phyloP scores from a whole-genome alignment of 2,329 filamentous ascomycete species.

The Xylaria sp. region DNA sequence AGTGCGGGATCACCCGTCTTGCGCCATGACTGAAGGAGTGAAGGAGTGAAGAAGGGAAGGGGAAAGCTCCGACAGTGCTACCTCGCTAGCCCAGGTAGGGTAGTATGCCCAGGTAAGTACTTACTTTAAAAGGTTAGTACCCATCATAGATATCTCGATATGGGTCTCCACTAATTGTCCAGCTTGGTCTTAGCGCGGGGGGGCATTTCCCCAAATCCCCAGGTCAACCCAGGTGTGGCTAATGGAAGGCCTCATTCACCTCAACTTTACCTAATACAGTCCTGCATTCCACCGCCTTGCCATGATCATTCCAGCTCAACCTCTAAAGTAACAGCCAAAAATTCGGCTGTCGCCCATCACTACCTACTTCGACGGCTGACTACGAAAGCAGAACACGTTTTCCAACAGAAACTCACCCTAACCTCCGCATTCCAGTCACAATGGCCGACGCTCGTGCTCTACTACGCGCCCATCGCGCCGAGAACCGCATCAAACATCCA shows the following conservation, averaged over 20 bases:
- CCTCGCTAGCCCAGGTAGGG: not conserved
- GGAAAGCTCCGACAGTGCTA: not conserved
- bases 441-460: constrained; percentile 87
- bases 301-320: constrained; percentile 6
- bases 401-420: not conserved
- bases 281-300: constrained; percentile 12
- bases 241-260: constrained; percentile 10
- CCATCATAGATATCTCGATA: not conserved
- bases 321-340: constrained; percentile 8
- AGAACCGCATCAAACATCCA: constrained; percentile 77
- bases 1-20: constrained; percentile 9
- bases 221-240: constrained; percentile 31
- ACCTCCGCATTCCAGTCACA: constrained; percentile 12
- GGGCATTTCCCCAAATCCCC: constrained; percentile 39
- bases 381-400: not conserved
- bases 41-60: not conserved
- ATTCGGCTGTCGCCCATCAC: not conserved
- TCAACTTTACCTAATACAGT: constrained; percentile 25
- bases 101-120: not conserved
- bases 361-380: not conserved
- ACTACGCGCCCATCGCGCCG: constrained; percentile 79
- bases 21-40: constrained; percentile 12
- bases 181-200: constrained; percentile 25
- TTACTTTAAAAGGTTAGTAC: not conserved
- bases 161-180: not conserved